Base-by-base conservation (phyloP, 495 filamentous ascomycete species). In the Aspergillus cristatus region DNA sequence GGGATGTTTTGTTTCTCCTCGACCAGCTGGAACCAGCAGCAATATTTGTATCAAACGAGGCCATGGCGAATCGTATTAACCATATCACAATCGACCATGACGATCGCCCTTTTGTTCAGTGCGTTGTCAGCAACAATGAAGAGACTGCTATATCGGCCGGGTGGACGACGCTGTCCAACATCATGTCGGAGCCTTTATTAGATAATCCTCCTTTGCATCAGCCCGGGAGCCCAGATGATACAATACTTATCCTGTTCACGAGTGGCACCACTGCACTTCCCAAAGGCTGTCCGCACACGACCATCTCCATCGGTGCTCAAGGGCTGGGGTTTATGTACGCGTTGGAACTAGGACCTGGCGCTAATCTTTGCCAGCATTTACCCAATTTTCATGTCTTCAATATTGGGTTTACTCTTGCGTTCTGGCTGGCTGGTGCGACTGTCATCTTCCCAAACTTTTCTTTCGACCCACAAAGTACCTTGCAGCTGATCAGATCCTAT, bases 311-410 rank as follows among this genome's bases (percentile, higher is more conserved):
- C 7, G 41, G 38, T 28, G 28, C 46, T 3, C 46, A 43, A 34
- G 38, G 42, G 4, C 28, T 53, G 32, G 40, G 43, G n/a, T 43
- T 49, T 32, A 32, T 47, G 14, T 28, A 42, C 32, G 28, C 42
- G 24, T 44, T 46, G 18, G 40, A 37, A n/a, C 18, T 42, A 13
- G 32, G 13, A 6, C 38, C 38, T 6, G 30, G 42, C 16, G 39
- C 56, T 31, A 37, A 34, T 31, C 50, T 55, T 31, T 51, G 58
- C n/a, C 54, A 60, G 17, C 59, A 65, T 39, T 47, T 62, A 7
- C 65, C 63, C 7, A 31, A 41, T 22, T 65, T 50, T 38, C 63
- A 68, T 45, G 53, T 66, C 29, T 58, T 53, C 34, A 60, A 46
- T 16, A 47, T 65, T 25, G 51, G 42, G 30, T 42, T 55, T 22